phyloP scores from a whole-genome alignment of 345 rosid genomes.

The Eucalyptus decipiens region DNA sequence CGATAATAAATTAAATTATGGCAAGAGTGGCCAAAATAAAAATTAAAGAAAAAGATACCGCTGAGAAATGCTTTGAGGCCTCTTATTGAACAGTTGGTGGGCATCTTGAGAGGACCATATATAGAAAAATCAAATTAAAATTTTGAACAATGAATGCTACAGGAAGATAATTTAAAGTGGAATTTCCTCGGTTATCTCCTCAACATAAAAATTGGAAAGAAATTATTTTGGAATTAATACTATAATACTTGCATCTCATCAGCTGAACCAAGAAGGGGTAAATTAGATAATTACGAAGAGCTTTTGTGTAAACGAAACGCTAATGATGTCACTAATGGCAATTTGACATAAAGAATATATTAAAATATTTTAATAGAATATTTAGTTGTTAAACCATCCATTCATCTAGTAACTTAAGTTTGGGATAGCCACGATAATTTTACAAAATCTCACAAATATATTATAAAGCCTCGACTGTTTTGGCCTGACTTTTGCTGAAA shows the following conservation, averaged over 20 bases:
- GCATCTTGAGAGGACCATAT: not conserved
- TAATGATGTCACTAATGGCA: not conserved
- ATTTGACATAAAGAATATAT: not conserved
- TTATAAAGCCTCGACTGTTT: not conserved
- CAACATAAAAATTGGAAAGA: no score
- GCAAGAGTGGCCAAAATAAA: not conserved
- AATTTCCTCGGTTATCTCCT: no score
- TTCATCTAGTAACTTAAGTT: no score
- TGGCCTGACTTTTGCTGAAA: not conserved
- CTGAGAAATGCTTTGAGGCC: not conserved
- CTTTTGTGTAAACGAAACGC: not conserved
- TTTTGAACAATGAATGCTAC: no score
- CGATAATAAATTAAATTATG: not conserved
- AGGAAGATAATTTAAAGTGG: no score
- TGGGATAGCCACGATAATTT: accelerated
- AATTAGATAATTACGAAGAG: no score
- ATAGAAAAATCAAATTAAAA: no score
- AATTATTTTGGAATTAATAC: no score
- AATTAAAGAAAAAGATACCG: not conserved
- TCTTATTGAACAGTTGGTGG: not conserved
- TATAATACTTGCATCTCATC: no score
- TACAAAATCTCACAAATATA: not conserved
- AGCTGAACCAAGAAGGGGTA: not conserved
- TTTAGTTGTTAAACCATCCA: no score
- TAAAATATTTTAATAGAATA: no score